Base-by-base conservation (phyloP, 768 basidiomycete genomes). In the Rhodotorula kratochvilovae region DNA sequence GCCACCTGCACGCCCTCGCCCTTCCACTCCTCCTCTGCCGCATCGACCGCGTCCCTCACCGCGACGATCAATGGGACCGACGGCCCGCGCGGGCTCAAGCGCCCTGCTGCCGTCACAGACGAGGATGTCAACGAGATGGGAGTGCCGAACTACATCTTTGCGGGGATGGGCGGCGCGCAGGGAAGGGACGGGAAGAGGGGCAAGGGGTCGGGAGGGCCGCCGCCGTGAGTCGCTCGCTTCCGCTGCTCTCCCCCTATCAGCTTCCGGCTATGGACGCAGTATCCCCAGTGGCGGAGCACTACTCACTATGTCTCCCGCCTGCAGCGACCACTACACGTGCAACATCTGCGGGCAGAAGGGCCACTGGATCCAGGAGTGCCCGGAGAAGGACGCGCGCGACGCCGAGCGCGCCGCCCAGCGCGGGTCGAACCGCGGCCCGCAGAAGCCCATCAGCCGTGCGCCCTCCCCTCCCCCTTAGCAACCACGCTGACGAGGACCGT, bases 361-460 rank as follows among this genome's bases (percentile, higher is more conserved):
- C 12, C 95, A 98, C 81, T 90, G 86, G 77, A 85, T 97, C 61
- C 87, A 91, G 59, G 93, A 97, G 76, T 98, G 95, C 76, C 86
- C 88, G 0, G 69, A 73, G 45, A 69, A 71, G 56, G 69, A 72
- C 12, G 57, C 61, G 23, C 42, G 62, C 23, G 68, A 72, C 43
- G 71, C 72, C 3, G 61, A 79, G 12, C 83, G 87, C 23, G 85
- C n/a, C 70, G 78, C 72, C 1, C 54, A 78, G 7, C 83, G 87
- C 21, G 85, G 23, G 67, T 77, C 45, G 46, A 48, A 75, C 79
- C 7, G 46, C 35, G 17, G 45, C 39, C 77, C 81, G 81, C 58
- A 86, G 82, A 93, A 87, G 81, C 91, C 92, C 79, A 91, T 94
- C 65, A 86, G 84, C 68, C 89, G 91, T 92, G 77, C 76, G 89